phyloP scores from a whole-genome alignment of 176 grass and related monocot genomes.

The Tuctoria greenei region DNA sequence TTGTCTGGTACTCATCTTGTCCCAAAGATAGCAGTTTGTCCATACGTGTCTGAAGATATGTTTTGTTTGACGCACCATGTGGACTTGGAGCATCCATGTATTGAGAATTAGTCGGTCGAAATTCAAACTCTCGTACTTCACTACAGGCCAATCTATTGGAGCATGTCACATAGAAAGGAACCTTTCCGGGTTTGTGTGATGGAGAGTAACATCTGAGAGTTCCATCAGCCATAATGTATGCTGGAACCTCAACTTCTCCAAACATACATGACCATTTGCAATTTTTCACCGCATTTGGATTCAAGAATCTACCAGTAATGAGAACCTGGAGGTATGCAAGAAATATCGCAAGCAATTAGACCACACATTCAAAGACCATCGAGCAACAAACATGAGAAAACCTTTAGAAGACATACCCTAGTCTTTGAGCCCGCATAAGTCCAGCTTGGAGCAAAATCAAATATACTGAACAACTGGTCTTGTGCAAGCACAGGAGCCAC shows the following conservation, averaged over 20 bases:
- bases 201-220: slow-evolving; percentile 69
- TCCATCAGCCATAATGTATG: slow-evolving; percentile 54
- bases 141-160: slow-evolving; percentile 88
- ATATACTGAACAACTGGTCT: slow-evolving; percentile 85
- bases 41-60: slow-evolving; percentile 65
- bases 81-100: slow-evolving; percentile 63
- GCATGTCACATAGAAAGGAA: slow-evolving; percentile 92
- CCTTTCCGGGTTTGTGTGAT: slow-evolving; percentile 60
- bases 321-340: slow-evolving; percentile 65
- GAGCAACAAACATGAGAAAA: slow-evolving; percentile 15
- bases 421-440: slow-evolving; percentile 58
- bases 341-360: slow-evolving; percentile 30
- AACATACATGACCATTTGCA: slow-evolving; percentile 98
- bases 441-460: slow-evolving; percentile 81
- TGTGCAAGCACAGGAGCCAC: slow-evolving; percentile 70
- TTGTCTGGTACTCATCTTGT: slow-evolving; percentile 47
- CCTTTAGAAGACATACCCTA: slow-evolving; percentile 53
- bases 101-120: slow-evolving; percentile 51
- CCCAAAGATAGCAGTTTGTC: slow-evolving; percentile 68
- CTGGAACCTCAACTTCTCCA: slow-evolving; percentile 87
- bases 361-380: slow-evolving; percentile 9
- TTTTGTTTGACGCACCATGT: slow-evolving; percentile 49
- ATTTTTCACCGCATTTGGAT: slow-evolving; percentile 38
- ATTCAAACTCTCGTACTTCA: slow-evolving; percentile 94
- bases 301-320: slow-evolving; percentile 68